A percentile compares a stretch with the other conserved stretches of the same genome.
Conservation (phyloP, 345 rosid species). For the Adansonia digitata region DNA sequence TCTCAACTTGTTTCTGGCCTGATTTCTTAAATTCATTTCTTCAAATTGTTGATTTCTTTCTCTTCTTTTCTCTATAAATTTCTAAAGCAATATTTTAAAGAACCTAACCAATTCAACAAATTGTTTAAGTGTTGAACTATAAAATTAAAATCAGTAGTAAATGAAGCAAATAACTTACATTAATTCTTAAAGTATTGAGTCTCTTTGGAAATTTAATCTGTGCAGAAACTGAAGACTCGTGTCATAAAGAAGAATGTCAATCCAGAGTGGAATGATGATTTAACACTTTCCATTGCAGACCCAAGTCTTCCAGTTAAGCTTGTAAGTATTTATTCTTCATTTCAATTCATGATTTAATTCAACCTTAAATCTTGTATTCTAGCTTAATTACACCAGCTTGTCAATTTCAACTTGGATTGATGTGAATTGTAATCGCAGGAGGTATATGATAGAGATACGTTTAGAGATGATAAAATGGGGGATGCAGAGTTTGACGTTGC, state of each 20-base stretch:
- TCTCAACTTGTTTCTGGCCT: not conserved
- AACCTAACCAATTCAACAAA: too few species aligned
- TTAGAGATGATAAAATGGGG: constrained; percentile 87
- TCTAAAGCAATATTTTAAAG: not conserved
- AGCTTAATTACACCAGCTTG: too few species aligned
- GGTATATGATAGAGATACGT: constrained; percentile 61
- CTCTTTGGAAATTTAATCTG: not conserved
- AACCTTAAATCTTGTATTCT: too few species aligned
- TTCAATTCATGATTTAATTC: not conserved
- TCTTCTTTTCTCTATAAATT: not conserved
- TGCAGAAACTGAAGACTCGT: constrained; percentile 75
- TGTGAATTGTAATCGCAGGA: constrained; percentile 22
- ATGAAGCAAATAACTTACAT: too few species aligned
- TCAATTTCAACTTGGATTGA: too few species aligned
- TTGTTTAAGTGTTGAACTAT: too few species aligned
- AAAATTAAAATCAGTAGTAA: too few species aligned
- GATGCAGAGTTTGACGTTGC: constrained; percentile 62
- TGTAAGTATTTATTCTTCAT: constrained; percentile 35
- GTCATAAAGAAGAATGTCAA: constrained; percentile 55
- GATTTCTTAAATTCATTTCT: not conserved
- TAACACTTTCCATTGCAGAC: constrained; percentile 70
- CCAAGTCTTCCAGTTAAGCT: constrained; percentile 57
- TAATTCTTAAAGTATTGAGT: too few species aligned
- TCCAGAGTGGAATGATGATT: constrained; percentile 80
- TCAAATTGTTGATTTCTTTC: not conserved